Conservation (phyloP, 2,329 filamentous ascomycete genomes). For the Xylaria sp. region DNA sequence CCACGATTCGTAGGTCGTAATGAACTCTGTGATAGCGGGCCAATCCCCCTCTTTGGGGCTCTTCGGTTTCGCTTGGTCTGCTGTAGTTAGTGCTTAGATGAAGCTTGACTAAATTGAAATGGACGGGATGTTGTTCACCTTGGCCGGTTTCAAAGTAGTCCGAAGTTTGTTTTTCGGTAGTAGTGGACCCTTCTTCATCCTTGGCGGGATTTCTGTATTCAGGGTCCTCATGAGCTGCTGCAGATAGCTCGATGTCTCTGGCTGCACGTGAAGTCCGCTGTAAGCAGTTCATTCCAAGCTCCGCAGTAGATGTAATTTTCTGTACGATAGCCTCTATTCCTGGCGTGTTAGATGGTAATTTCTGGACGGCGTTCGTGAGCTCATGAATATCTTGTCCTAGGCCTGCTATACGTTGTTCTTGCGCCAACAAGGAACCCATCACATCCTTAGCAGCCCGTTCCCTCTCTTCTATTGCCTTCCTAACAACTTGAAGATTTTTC, state of each 20-base stretch:
- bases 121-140: neutral
- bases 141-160: neutral
- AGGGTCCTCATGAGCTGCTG: neutral
- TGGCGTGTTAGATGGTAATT: neutral
- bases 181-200: neutral
- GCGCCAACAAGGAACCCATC: neutral
- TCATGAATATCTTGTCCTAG: conserved; percentile 6
- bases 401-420: conserved; percentile 4
- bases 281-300: conserved; percentile 11
- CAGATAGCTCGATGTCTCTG: neutral
- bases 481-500: conserved; percentile 11
- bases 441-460: conserved; percentile 3
- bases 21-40: conserved; percentile 29
- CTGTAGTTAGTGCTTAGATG: conserved; percentile 11
- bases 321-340: neutral
- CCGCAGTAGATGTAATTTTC: neutral
- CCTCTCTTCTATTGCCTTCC: conserved; percentile 14
- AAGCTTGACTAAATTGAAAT: no score
- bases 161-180: neutral
- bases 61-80: neutral
- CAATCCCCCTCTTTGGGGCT: conserved; percentile 5
- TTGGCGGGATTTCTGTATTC: neutral
- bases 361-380: conserved; percentile 4
- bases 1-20: conserved; percentile 39
- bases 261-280: neutral